Percentiles rank a stretch among this genome's conserved stretches.
phyloP scores from a whole-genome alignment of 192 early-diverging fungal species.

The Dispira simplex region DNA sequence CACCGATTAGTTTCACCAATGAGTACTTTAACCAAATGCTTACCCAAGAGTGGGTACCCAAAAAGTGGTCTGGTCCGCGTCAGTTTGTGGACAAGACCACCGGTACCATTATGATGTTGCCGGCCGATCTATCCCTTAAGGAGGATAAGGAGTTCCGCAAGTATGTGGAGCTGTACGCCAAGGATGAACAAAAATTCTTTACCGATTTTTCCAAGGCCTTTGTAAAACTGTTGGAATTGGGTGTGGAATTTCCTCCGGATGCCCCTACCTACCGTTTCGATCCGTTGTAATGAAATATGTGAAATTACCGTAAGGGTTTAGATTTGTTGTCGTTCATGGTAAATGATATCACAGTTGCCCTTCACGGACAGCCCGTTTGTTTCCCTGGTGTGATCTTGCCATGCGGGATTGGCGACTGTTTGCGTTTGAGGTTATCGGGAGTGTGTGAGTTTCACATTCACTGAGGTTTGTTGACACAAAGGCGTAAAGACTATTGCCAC shows the following conservation, averaged over 20 bases:
- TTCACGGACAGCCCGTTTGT: too few species aligned
- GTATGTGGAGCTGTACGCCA: constrained; percentile 75
- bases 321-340: too few species aligned
- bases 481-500: too few species aligned
- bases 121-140: constrained; percentile 50
- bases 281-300: constrained; percentile 14
- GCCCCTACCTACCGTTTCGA: constrained; percentile 52
- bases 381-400: too few species aligned
- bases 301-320: background rate
- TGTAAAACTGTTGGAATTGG: constrained; percentile 75
- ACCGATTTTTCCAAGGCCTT: constrained; percentile 78
- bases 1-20: constrained; percentile 83
- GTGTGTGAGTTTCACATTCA: too few species aligned
- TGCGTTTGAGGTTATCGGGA: too few species aligned
- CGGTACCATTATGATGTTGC: constrained; percentile 50
- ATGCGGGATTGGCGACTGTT: too few species aligned
- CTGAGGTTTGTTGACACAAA: too few species aligned
- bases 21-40: constrained; percentile 70
- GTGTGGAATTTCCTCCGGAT: constrained; percentile 52
- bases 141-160: constrained; percentile 51
- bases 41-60: constrained; percentile 64
- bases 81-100: constrained; percentile 78
- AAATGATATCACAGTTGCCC: too few species aligned
- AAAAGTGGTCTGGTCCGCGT: constrained; percentile 65
- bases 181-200: constrained; percentile 75